phyloP scores from a whole-genome alignment of 2,329 filamentous ascomycete species.

The Monosporascus sp. region DNA sequence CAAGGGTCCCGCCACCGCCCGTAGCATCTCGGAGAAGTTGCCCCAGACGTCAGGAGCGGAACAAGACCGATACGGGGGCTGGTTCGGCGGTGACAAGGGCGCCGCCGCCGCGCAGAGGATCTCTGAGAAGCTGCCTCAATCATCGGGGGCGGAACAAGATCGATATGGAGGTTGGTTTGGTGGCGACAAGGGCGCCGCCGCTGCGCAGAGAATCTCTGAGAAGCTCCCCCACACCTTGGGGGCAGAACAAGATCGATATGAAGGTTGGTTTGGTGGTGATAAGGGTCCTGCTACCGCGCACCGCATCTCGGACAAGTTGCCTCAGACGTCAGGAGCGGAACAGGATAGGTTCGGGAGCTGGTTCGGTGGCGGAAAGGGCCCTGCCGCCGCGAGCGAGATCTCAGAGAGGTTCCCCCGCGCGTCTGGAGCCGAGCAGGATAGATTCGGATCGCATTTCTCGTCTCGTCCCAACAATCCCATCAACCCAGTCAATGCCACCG shows the following conservation, averaged over 20 bases:
- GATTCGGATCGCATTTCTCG: conserved; percentile 18
- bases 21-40: conserved; percentile 1
- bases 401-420: conserved; percentile 11
- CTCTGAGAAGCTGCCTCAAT: conserved; percentile 10
- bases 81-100: conserved; percentile 16
- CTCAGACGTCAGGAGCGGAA: conserved; percentile 15
- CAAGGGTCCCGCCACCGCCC: background rate
- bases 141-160: conserved; percentile 15
- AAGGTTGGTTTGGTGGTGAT: conserved; percentile 16
- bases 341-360: conserved; percentile 17
- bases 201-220: conserved; percentile 10
- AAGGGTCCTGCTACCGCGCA: conserved; percentile 8
- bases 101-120: conserved; percentile 10
- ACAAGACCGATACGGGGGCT: conserved; percentile 8
- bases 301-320: conserved; percentile 10
- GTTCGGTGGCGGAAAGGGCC: conserved; percentile 14
- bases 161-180: conserved; percentile 16
- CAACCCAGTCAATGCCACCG: conserved; percentile 14
- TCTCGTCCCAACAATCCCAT: conserved; percentile 6
- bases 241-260: conserved; percentile 20
- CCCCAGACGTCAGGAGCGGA: conserved; percentile 9
- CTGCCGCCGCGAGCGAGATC: conserved; percentile 5
- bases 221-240: conserved; percentile 11
- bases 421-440: conserved; percentile 14
- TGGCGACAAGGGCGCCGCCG: conserved; percentile 12